phyloP scores from a whole-genome alignment of 2,329 filamentous ascomycete genomes.

The Ilyonectria robusta region DNA sequence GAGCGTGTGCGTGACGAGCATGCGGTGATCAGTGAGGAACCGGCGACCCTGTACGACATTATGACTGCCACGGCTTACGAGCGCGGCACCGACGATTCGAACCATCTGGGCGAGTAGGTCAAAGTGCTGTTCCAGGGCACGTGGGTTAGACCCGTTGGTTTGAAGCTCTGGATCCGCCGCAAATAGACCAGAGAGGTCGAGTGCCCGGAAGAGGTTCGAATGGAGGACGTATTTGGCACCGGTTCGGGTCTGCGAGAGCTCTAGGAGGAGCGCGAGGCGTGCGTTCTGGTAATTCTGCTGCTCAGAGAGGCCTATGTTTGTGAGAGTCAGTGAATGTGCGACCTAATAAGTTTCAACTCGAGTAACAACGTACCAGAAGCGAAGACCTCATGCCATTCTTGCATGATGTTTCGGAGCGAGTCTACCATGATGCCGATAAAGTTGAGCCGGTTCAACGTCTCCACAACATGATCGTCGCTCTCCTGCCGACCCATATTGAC shows the following conservation, averaged over 20 bases:
- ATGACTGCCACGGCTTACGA: constrained; percentile 85
- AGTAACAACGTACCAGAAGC: constrained; percentile 63
- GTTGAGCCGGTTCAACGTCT: constrained; percentile 86
- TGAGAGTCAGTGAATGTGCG: constrained; percentile 32
- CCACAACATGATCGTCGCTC: constrained; percentile 81
- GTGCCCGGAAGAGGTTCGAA: constrained; percentile 85
- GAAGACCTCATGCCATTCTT: constrained; percentile 76
- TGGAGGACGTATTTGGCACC: constrained; percentile 92
- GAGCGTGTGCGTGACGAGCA: constrained; percentile 88
- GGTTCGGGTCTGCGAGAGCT: constrained; percentile 85
- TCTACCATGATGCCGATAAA: constrained; percentile 93
- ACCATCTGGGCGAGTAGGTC: constrained; percentile 84
- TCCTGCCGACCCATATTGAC: constrained; percentile 81
- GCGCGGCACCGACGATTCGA: constrained; percentile 84
- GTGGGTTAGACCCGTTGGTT: constrained; percentile 78
- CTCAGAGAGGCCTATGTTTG: constrained; percentile 55
- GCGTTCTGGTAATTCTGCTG: constrained; percentile 73
- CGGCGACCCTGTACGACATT: constrained; percentile 84
- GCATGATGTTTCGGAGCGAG: constrained; percentile 82
- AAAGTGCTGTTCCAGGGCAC: constrained; percentile 86
- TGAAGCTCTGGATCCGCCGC: constrained; percentile 93
- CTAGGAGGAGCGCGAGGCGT: constrained; percentile 85
- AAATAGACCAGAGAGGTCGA: constrained; percentile 89
- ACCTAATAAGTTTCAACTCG: neutral
- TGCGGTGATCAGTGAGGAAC: constrained; percentile 87